phyloP scores from a whole-genome alignment of 139 green algal species.

The Chlorella vulgaris region DNA sequence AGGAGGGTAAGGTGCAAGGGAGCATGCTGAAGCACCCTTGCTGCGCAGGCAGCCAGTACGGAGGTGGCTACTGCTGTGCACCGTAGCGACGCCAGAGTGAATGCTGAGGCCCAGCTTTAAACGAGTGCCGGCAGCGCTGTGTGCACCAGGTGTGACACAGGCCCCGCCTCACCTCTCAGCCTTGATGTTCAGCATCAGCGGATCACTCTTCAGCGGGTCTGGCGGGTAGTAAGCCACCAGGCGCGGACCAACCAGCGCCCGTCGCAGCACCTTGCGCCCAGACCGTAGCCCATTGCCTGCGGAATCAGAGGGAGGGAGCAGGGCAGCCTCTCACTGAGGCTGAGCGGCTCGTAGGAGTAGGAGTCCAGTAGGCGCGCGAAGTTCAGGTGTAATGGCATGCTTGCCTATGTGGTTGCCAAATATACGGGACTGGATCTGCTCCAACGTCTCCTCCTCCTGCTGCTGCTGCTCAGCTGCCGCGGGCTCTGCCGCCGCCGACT shows the following conservation, averaged over 20 bases:
- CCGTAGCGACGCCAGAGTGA: no score
- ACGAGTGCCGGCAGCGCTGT: no score
- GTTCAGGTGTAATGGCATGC: no score
- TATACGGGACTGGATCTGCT: slow-evolving; percentile 61
- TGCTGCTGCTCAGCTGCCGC: slow-evolving; percentile 4
- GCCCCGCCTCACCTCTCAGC: slow-evolving; percentile 49
- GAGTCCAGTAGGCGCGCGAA: no score
- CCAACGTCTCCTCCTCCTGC: slow-evolving; percentile 45
- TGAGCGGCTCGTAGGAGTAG: no score
- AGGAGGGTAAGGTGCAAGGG: no score
- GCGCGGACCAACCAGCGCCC: slow-evolving; percentile 52
- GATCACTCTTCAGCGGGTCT: slow-evolving; percentile 49
- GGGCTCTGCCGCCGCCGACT: not conserved
- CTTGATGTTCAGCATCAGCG: slow-evolving; percentile 56
- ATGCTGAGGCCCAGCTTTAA: no score
- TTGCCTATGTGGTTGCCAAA: slow-evolving; percentile 68
- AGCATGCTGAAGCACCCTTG: not conserved
- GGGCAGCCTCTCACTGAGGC: not conserved
- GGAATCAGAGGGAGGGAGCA: not conserved
- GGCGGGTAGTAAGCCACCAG: slow-evolving; percentile 62
- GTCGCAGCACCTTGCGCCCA: slow-evolving; percentile 67
- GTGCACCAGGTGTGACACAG: no score
- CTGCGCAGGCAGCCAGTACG: not conserved
- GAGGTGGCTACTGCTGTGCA: no score
- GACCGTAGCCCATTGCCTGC: slow-evolving; percentile 64